Base-by-base conservation (phyloP, 208 protist species). In the Endotrypanum monterogeii region DNA sequence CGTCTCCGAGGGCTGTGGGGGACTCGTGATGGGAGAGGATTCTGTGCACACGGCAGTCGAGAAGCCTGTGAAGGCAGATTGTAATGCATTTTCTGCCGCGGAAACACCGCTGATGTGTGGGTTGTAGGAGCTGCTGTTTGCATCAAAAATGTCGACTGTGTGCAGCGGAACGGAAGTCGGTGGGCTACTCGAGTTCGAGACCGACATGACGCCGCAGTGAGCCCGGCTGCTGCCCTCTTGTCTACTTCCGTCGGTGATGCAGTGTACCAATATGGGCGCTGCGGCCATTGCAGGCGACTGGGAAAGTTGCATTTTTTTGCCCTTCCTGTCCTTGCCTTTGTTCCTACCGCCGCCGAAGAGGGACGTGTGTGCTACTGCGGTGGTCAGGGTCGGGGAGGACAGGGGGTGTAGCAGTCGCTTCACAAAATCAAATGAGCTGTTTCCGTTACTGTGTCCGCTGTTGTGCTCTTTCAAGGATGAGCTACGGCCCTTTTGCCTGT, bases 371-470 rank as follows among this genome's bases (percentile, higher is more conserved):
- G 52, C n/a, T 23, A 54, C 32, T 71, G 30, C 61, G 51, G 67
- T 48, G 8, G 35, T 50, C 46, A n/a, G 25, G 14, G 65, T 37
- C 4, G 28, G 69, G 32, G 70, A 55, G 18, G 69, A 50, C 60
- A 55, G 41, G 51, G 65, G 48, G 23, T 81, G 65, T n/a, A 81
- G 66, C n/a, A 81, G 55, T 4, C 66, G 62, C 57, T 37, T 51
- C 71, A 81, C 68, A 20, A 81, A 76, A 0, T 52, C 55, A 30
- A 76, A 73, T 44, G 76, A 81, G 50, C 35, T 69, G 66, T 81
- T 73, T 28, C 32, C 28, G 46, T 50, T 25, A 18, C 66, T 20
- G 32, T 28, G n/a, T 5, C 41, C 48, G 56, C 69, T 74, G 61
- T 18, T 6, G 18, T n/a, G 18, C 25, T 61, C 58, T 12, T 50